A percentile compares a stretch with the other conserved stretches of the same genome.
phyloP scores from a whole-genome alignment of 768 basidiomycete species.

The Tricholoma flavovirens region DNA sequence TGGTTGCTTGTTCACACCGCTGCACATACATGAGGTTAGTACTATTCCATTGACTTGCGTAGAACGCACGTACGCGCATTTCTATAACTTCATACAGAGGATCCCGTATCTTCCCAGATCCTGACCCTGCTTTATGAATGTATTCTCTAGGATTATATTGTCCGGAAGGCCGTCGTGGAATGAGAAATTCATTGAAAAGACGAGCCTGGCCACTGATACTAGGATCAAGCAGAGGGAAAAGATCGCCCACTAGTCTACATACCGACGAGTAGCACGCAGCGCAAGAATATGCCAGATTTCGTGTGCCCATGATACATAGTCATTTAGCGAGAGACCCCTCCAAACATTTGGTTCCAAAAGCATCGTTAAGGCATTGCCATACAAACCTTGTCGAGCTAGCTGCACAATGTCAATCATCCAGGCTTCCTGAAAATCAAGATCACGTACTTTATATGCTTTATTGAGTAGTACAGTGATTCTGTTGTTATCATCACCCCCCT shows the following conservation, averaged over 20 bases:
- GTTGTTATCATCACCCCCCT: constrained; percentile 55
- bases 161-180: constrained; percentile 53
- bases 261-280: constrained; percentile 67
- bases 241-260: constrained; percentile 13
- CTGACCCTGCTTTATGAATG: constrained; percentile 37
- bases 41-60: not conserved
- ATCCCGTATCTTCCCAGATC: constrained; percentile 37
- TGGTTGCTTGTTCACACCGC: constrained; percentile 60
- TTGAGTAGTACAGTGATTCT: constrained; percentile 58
- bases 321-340: constrained; percentile 56
- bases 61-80: constrained; percentile 33
- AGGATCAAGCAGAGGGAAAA: not conserved
- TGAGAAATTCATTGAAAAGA: constrained; percentile 59
- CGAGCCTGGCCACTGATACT: constrained; percentile 55
- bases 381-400: constrained; percentile 67
- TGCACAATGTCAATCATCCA: constrained; percentile 19
- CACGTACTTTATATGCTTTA: constrained; percentile 57
- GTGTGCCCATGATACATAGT: constrained; percentile 68
- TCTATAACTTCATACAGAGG: constrained; percentile 41
- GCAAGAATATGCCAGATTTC: constrained; percentile 76
- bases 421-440: not conserved
- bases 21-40: constrained; percentile 21
- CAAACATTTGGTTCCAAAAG: constrained; percentile 68
- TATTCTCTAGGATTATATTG: constrained; percentile 53
- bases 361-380: constrained; percentile 52